Evolutionary conservation across 2,329 filamentous ascomycete species (phyloP), one percentile per base, ranked within the genome.

Genomic region (Hymenoscyphus scutula): DNA sequence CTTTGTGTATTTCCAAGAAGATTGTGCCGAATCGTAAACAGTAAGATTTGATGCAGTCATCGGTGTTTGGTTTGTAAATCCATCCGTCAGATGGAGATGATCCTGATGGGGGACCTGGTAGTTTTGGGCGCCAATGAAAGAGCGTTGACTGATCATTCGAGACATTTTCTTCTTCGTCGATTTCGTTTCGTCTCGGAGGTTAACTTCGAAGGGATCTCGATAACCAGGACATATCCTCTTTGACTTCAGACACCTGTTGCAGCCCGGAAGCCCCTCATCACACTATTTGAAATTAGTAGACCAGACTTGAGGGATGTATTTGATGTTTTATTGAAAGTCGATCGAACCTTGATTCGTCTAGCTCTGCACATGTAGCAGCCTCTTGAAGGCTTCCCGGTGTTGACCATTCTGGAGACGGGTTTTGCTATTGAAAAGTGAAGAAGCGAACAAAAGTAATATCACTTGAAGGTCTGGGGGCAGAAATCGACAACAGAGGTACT

Each of bases 341-440:
- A 25, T 23, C 45, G 23, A 61, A 88, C 88, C 82, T 90, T 90
- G 74, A 90, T 90, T 68, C 88, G 82, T 65, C 88, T 82, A 51
- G 82, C 87, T 72, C 88, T 82, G 74, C 88, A 90, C 82, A 87
- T 89, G 76, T 89, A 87, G 70, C 88, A 90, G 69, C 87, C 88
- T 76, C 80, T 78, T 0, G 84, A 87, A 23, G 59, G 59, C 53
- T 61, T 61, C 48, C 59, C 59, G 5, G 59, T 61, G 27, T 61
- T 61, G n/a, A 61, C 59, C 59, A 61, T 61, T 8, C 25, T 56
- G 53, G 34, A 11, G 27, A 53, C n/a, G 38, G 30, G 19, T 25
- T 51, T 51, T 25, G 10, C 23, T 10, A 23, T 45, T 2, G n/a
- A 23, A 19, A 23, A 13, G 19, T 23, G 45, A 51, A 13, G 13